Evolutionary conservation across 2,329 filamentous ascomycete species (phyloP), one percentile per base, ranked within the genome.

Genomic region (Laburnicola sp.): DNA sequence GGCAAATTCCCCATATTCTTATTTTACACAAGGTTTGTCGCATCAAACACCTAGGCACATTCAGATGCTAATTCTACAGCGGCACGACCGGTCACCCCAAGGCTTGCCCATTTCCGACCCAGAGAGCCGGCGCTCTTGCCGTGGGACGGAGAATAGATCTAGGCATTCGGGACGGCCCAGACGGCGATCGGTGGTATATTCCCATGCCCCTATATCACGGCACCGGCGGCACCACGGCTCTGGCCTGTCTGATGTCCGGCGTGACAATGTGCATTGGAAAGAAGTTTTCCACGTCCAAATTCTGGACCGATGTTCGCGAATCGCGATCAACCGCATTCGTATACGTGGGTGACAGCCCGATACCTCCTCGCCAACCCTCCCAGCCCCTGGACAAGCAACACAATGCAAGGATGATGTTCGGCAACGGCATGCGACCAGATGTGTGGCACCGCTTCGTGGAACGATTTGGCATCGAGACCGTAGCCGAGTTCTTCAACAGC

Each of bases 181-280:
- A n/a, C 28, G 74, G 53, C 27, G 84, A 89, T 65, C 76, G 85
- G 6, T 89, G 85, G 81, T 91, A 90, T 65, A 82, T 84, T 65
- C 87, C 85, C 69, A 91, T 91, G 87, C 87, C 83, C 0, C 73
- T 89, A 10, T 91, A 90, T 65, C 88, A 91, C 65, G 87, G 86
- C 21, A 91, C 88, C 0, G 87, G 87, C 2, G 82, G 82, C 1
- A 79, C 87, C 34, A 75, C 75, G 5, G 74, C 78, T 26, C 69
- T 89, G 50, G 64, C 81, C 3, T 80, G 82, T 0, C 52, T 79
- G 5, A 67, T 63, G 1, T 36, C 50, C 21, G 67, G 67, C 0
- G 51, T 67, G 41, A 84, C 83, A 0, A 70, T 85, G 8, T 85
- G 82, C 53, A 77, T 88, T 26, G 84, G 82, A 5, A 79, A 79